These are phyloP conservation scores for Aechmea fasciata DNA, from an alignment of 176 grass and related monocot species.

Conservation along the genomic window DNA sequence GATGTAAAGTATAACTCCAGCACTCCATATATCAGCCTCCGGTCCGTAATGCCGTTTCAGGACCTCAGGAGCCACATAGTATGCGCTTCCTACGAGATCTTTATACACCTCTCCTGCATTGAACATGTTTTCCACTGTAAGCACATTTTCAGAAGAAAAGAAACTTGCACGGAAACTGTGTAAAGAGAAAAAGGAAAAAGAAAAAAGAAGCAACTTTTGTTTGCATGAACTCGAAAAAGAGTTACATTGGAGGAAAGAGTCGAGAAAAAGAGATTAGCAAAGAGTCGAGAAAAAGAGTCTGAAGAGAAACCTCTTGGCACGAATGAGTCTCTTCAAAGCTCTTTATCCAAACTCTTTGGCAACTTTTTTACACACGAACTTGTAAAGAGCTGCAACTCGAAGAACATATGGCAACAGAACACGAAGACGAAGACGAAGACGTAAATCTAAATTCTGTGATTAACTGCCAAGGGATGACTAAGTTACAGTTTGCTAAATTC, in stretches of 20 bases:
- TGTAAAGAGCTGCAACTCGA: no score
- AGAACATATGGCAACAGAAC: no score
- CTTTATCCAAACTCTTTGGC: background rate
- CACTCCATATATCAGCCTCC: conserved; percentile 96
- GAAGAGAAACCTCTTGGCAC: background rate
- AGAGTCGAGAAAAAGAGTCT: background rate
- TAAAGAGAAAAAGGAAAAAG: no score
- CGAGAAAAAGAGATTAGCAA: background rate
- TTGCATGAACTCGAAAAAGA: background rate
- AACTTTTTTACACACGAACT: no score
- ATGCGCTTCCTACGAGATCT: conserved; percentile 96
- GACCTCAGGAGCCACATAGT: conserved; percentile 98
- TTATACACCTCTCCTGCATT: conserved; percentile 71
- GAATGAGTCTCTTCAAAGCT: background rate
- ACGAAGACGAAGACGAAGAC: no score
- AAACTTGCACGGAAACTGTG: no score
- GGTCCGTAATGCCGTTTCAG: conserved; percentile 72
- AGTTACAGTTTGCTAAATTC: no score
- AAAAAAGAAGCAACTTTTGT: no score
- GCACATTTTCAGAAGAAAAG: conserved; percentile 8
- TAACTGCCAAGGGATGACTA: no score
- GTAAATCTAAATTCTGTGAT: no score
- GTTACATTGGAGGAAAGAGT: background rate
- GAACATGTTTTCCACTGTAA: background rate
- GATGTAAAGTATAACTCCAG: conserved; percentile 96